Evolutionary conservation across 768 basidiomycete genomes (phyloP).

Genomic region (Daedaleopsis nitida): DNA sequence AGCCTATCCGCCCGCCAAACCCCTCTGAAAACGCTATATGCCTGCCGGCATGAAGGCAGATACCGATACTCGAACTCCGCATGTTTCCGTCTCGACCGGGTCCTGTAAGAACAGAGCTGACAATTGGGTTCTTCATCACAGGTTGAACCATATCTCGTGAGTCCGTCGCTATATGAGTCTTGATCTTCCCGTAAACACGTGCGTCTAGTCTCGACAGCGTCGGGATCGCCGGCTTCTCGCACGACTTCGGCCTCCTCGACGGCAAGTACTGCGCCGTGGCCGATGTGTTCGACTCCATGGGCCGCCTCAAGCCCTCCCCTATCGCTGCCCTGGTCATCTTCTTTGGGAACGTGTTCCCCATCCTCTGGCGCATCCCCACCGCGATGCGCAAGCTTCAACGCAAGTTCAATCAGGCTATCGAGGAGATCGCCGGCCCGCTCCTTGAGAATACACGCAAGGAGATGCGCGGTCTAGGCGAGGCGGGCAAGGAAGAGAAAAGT

Average conservation of each 20-base stretch:
- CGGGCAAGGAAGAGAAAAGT: constrained; percentile 34
- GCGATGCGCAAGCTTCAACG: constrained; percentile 25
- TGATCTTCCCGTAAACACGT: background rate
- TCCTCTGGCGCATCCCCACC: constrained; percentile 35
- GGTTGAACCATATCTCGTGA: constrained; percentile 50
- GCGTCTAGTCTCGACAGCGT: constrained; percentile 54
- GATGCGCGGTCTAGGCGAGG: constrained; percentile 28
- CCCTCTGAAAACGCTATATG: too few species aligned
- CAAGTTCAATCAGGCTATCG: constrained; percentile 33
- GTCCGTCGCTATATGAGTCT: constrained; percentile 1
- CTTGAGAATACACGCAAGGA: constrained; percentile 37
- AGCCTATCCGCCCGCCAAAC: too few species aligned
- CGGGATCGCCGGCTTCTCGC: constrained; percentile 60
- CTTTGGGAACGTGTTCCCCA: constrained; percentile 34
- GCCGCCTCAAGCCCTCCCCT: constrained; percentile 11
- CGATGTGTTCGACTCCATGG: constrained; percentile 26
- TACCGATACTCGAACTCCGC: too few species aligned
- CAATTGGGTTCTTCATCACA: constrained; percentile 17
- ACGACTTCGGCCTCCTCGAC: constrained; percentile 55
- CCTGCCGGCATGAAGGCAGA: too few species aligned
- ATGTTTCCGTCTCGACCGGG: background rate
- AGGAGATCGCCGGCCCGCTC: constrained; percentile 36
- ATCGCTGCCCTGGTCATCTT: constrained; percentile 21
- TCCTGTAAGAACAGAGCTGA: background rate
- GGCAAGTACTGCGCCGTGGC: constrained; percentile 46